Evolutionary conservation across 164 flowering plant species (phyloP), one percentile per base, ranked within the genome.

Genomic region (Buxus sempervirens): DNA sequence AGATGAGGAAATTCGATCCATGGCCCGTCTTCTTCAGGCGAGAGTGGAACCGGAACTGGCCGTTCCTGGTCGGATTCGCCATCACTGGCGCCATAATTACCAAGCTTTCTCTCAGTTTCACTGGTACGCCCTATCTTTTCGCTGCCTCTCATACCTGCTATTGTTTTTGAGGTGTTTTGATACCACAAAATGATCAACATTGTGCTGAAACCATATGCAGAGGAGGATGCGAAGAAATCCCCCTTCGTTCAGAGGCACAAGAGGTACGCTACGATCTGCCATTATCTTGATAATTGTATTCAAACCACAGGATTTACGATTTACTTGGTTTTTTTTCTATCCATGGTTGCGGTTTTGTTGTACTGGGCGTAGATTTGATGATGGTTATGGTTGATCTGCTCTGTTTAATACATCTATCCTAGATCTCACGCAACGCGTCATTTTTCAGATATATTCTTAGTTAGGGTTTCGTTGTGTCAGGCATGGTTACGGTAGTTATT

Each of bases 41-140:
- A 21, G 84, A 81, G 42, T 83, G 70, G 72, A 75, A 79, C 21
- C 63, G 84, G 12, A 81, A 69, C 77, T 83, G 86, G 86, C 86
- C 82, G n/a, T 83, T 81, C 75, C 64, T 83, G 18, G 79, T 75
- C 58, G 86, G 86, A 7, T 83, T 83, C 70, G 86, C 84, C 71
- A 41, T 81, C 55, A 79, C 82, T 25, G 86, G 82, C 9, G 26
- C 80, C 38, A n/a, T 83, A 23, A 76, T 83, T 78, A 80, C 81
- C 68, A 77, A 79, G 75, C n/a, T 75, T 21, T 62, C 86, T 24
- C 77, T 75, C 14, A 63, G 77, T 16, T 77, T 83, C 70, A 74
- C 86, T 32, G 82, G 85, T 77, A 82, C 9, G 23, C 26, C 54
- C 1, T 58, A 21, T 20, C 20, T 22, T n/a, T 53, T 2, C 21